Conservation (phyloP, 2,329 filamentous ascomycete species). For the Scedosporium minutisporum region DNA sequence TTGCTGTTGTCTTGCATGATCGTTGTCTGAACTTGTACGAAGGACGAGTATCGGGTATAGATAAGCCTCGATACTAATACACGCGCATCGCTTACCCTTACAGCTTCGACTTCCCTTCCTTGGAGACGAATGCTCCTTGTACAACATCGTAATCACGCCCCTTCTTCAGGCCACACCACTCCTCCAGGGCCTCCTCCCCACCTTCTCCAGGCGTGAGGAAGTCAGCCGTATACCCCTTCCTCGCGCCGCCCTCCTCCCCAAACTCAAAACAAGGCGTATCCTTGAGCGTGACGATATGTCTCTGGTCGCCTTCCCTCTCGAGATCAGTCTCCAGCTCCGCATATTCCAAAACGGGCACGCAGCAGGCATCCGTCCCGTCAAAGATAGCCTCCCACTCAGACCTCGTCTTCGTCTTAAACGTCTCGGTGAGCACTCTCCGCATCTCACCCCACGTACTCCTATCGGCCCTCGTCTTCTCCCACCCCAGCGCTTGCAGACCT, state of each 20-base stretch:
- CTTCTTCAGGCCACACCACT: slow-evolving; percentile 70
- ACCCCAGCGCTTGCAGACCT: slow-evolving; percentile 40
- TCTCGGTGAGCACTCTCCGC: slow-evolving; percentile 45
- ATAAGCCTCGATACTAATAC: slow-evolving; percentile 8
- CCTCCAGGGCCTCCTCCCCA: slow-evolving; percentile 56
- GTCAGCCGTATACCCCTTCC: slow-evolving; percentile 55
- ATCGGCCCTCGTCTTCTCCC: slow-evolving; percentile 48
- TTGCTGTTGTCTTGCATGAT: too few species aligned
- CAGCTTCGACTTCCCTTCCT: slow-evolving; percentile 20
- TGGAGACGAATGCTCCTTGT: slow-evolving; percentile 49
- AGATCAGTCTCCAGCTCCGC: slow-evolving; percentile 51
- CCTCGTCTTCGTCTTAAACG: slow-evolving; percentile 62
- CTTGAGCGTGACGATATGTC: slow-evolving; percentile 59
- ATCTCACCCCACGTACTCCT: slow-evolving; percentile 59
- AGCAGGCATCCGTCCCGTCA: slow-evolving; percentile 85
- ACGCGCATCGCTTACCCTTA: slow-evolving; percentile 12
- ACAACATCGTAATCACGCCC: slow-evolving; percentile 62
- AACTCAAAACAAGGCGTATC: slow-evolving; percentile 53
- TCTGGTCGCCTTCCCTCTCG: slow-evolving; percentile 53
- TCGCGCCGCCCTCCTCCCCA: slow-evolving; percentile 46
- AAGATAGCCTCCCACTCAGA: slow-evolving; percentile 78
- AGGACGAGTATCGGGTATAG: neutral
- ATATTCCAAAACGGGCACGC: slow-evolving; percentile 75
- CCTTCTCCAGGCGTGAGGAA: slow-evolving; percentile 58
- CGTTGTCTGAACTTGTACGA: neutral